A percentile compares a stretch with the other conserved stretches of the same genome.
phyloP scores from a whole-genome alignment of 2,329 filamentous ascomycete species.

The Trichoderma simmonsii region DNA sequence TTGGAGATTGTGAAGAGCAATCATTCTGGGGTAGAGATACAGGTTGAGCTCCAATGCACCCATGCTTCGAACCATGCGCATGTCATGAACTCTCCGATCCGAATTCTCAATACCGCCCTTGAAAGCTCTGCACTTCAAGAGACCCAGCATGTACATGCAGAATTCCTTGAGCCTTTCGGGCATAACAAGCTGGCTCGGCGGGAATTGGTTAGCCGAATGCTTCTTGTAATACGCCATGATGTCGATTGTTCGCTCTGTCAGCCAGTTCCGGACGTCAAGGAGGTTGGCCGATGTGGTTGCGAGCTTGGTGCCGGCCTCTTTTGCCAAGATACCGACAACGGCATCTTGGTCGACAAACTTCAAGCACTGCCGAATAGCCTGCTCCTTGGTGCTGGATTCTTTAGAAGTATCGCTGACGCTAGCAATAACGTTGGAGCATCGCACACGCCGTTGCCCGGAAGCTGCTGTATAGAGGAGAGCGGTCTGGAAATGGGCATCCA shows the following conservation, averaged over 20 bases:
- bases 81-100: conserved; percentile 85
- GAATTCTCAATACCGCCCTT: conserved; percentile 89
- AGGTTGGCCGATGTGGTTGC: conserved; percentile 65
- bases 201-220: conserved; percentile 80
- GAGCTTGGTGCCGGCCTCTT: conserved; percentile 88
- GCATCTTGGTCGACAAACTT: conserved; percentile 96
- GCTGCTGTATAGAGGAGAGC: conserved; percentile 93
- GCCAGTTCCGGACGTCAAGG: conserved; percentile 77
- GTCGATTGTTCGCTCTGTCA: conserved; percentile 91
- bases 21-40: conserved; percentile 93
- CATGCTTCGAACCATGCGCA: conserved; percentile 86
- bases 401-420: conserved; percentile 71
- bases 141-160: conserved; percentile 88
- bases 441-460: conserved; percentile 80
- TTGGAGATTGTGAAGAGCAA: conserved; percentile 84
- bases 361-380: conserved; percentile 74
- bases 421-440: conserved; percentile 91
- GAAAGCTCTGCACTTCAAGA: conserved; percentile 88
- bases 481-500: conserved; percentile 96
- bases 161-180: conserved; percentile 96
- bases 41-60: conserved; percentile 80
- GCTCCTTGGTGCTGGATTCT: conserved; percentile 37
- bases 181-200: conserved; percentile 88
- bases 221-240: conserved; percentile 90
- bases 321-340: conserved; percentile 81